These are phyloP conservation scores for Jamesozyma gamospora DNA, from an alignment of 805 yeast genomes.

Conservation along the genomic window DNA sequence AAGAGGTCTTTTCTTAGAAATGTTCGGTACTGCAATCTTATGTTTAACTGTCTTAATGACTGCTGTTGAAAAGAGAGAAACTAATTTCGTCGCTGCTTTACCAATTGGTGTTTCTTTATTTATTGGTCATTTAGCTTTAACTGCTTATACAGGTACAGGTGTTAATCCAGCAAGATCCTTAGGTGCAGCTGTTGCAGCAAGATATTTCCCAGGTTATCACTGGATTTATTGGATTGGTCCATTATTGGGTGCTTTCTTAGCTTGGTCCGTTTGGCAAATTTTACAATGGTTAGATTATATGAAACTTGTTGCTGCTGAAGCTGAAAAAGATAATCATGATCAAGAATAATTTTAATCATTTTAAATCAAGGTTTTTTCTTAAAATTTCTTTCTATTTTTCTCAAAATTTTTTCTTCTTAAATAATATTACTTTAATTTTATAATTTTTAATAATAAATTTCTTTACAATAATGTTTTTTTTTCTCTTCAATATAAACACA, in stretches of 20 bases:
- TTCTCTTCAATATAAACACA: no score
- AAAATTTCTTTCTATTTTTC: no score
- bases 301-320: constrained; percentile 31
- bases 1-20: constrained; percentile 74
- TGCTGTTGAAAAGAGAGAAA: constrained; percentile 74
- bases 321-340: no score
- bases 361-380: no score
- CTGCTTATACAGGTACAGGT: constrained; percentile 85
- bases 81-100: constrained; percentile 71
- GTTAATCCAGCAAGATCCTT: constrained; percentile 83
- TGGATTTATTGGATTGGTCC: constrained; percentile 96
- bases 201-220: constrained; percentile 68
- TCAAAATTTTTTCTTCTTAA: no score
- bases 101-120: constrained; percentile 76
- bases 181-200: constrained; percentile 72
- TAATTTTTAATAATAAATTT: no score
- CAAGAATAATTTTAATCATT: no score
- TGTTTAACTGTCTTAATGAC: constrained; percentile 70
- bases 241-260: constrained; percentile 54
- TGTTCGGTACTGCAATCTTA: constrained; percentile 64
- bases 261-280: constrained; percentile 57
- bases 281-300: constrained; percentile 59
- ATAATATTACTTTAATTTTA: no score
- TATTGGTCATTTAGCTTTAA: constrained; percentile 71
- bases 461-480: no score